These are phyloP conservation scores for Lactifluus rugatus DNA, from an alignment of 768 basidiomycete genomes.

Conservation along the genomic window DNA sequence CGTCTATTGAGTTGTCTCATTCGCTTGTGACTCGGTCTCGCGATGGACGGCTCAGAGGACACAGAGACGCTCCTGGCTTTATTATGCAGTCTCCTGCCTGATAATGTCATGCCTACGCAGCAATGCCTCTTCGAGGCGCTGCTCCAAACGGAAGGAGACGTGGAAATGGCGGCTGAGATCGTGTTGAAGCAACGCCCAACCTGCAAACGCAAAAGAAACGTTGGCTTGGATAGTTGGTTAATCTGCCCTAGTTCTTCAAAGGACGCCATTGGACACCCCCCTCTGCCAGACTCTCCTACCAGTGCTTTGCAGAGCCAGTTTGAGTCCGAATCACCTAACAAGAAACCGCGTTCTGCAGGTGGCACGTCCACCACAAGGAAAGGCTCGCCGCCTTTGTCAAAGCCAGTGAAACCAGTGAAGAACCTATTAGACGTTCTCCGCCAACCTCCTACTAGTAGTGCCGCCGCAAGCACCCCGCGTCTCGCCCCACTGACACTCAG, in stretches of 20 bases:
- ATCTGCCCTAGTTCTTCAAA: slow-evolving; percentile 21
- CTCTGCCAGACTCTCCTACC: background rate
- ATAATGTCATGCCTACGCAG: slow-evolving; percentile 8
- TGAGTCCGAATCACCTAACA: background rate
- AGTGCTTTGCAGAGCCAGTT: background rate
- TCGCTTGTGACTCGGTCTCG: no score
- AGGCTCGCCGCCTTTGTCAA: background rate
- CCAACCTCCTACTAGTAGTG: slow-evolving; percentile 6
- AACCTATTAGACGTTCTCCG: slow-evolving; percentile 17
- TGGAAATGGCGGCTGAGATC: slow-evolving; percentile 10
- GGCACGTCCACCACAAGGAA: background rate
- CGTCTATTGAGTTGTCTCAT: no score
- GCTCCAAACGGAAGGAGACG: slow-evolving; percentile 15
- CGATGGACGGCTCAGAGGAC: slow-evolving; percentile 8
- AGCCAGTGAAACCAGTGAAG: slow-evolving; percentile 10
- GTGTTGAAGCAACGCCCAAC: background rate
- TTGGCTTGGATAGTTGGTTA: slow-evolving; percentile 49
- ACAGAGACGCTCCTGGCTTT: slow-evolving; percentile 20
- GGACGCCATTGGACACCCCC: background rate
- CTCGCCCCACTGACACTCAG: slow-evolving; percentile 54
- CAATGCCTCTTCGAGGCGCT: slow-evolving; percentile 16
- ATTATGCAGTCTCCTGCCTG: slow-evolving; percentile 15
- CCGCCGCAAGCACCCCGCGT: slow-evolving; percentile 24
- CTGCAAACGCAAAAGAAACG: slow-evolving; percentile 39
- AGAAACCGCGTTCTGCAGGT: slow-evolving; percentile 8